Evolutionary conservation across 208 protist genomes (phyloP).

Genomic region (Leptomonas pyrrhocoris): DNA sequence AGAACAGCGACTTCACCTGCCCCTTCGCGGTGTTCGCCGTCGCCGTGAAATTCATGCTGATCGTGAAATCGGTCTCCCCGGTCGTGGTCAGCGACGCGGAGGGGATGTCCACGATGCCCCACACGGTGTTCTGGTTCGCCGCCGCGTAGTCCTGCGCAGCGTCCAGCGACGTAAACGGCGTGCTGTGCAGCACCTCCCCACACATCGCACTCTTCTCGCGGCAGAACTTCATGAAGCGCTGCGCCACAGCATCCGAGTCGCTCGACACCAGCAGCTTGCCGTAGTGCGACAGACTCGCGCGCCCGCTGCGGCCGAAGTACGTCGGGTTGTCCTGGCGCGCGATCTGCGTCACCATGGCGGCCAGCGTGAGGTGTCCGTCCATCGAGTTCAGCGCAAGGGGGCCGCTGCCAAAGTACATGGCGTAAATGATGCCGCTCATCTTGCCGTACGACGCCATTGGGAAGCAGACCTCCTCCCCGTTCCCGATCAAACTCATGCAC

Average conservation of each 20-base stretch:
- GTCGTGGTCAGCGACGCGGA: constrained; percentile 11
- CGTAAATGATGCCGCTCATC: constrained; percentile 34
- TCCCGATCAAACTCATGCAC: constrained; percentile 47
- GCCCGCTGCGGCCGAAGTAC: constrained; percentile 57
- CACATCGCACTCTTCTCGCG: constrained; percentile 47
- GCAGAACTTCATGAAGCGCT: constrained; percentile 62
- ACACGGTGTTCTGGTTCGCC: constrained; percentile 58
- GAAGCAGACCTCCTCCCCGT: constrained; percentile 39
- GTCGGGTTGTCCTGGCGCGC: constrained; percentile 32
- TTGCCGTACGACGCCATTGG: background rate
- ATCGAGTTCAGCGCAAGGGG: constrained; percentile 42
- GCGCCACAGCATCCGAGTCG: constrained; percentile 31
- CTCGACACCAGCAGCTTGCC: constrained; percentile 70
- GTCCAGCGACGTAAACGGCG: constrained; percentile 45
- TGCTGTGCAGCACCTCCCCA: constrained; percentile 48
- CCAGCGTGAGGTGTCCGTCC: constrained; percentile 60
- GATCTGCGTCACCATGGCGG: constrained; percentile 50
- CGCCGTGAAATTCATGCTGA: constrained; percentile 89
- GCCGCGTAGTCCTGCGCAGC: constrained; percentile 58
- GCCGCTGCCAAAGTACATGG: constrained; percentile 47
- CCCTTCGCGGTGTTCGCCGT: constrained; percentile 61
- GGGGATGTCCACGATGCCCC: constrained; percentile 72
- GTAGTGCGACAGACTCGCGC: constrained; percentile 68
- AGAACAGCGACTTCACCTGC: constrained; percentile 40
- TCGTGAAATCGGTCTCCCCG: constrained; percentile 54